Percentiles rank a stretch among this genome's conserved stretches.
Conservation (phyloP, 768 basidiomycete species). For the Strobilomyces dryophilus region DNA sequence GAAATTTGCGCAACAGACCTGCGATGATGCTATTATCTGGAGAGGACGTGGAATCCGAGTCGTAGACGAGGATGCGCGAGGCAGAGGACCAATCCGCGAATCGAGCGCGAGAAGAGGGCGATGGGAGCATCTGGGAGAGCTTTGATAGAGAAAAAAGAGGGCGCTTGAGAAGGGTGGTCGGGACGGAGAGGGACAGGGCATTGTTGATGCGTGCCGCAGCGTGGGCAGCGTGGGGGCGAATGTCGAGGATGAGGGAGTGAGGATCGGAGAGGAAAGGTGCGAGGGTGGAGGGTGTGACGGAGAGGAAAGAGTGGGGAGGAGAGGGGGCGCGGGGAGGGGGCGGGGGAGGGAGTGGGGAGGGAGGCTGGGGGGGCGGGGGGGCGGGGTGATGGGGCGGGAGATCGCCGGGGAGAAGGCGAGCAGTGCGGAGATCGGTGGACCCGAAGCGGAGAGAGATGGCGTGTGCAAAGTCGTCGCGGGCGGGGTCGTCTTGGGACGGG, state of each 20-base stretch:
- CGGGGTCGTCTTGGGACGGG: constrained; percentile 12
- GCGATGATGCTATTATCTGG: constrained; percentile 64
- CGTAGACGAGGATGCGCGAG: constrained; percentile 74
- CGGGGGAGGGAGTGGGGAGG: constrained; percentile 11
- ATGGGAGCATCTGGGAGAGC: constrained; percentile 78
- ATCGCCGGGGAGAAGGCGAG: constrained; percentile 32
- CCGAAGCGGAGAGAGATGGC: constrained; percentile 50
- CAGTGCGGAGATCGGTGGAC: constrained; percentile 33
- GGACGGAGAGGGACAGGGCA: constrained; percentile 85
- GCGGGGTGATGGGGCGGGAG: constrained; percentile 21
- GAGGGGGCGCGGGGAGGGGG: not conserved
- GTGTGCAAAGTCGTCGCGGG: constrained; percentile 46
- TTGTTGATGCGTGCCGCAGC: constrained; percentile 57
- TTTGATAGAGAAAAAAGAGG: constrained; percentile 80
- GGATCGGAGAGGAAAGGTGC: constrained; percentile 31
- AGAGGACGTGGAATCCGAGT: constrained; percentile 66
- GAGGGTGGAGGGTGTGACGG: constrained; percentile 31
- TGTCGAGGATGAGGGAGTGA: constrained; percentile 71
- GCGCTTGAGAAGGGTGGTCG: constrained; percentile 90
- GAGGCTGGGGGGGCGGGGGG: not conserved
- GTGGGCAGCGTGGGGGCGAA: constrained; percentile 78
- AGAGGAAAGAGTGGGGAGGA: constrained; percentile 15
- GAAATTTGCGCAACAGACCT: constrained; percentile 75
- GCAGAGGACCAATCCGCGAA: constrained; percentile 60
- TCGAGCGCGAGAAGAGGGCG: constrained; percentile 46